Conservation (phyloP, 805 yeast species). For the Komagataella phaffii region DNA sequence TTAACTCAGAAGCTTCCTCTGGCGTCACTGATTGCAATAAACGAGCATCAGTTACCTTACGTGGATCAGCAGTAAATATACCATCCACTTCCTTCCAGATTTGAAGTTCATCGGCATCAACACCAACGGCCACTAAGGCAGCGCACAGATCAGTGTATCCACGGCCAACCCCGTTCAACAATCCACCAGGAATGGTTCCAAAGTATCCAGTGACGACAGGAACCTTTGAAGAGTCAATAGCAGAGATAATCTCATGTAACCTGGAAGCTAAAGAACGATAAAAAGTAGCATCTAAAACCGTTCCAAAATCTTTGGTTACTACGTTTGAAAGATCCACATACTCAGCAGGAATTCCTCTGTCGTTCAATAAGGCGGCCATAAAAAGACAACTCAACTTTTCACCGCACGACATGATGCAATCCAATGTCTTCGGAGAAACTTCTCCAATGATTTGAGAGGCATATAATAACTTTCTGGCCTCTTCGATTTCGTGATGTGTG, state of each 20-base stretch:
- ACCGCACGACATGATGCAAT: slow-evolving; percentile 84
- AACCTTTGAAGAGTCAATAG: slow-evolving; percentile 25
- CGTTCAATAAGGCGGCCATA: slow-evolving; percentile 77
- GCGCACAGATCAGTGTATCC: slow-evolving; percentile 98
- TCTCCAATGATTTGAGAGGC: slow-evolving; percentile 92
- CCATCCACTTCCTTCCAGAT: slow-evolving; percentile 99
- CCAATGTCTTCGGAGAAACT: slow-evolving; percentile 77
- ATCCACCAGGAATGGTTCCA: slow-evolving; percentile 92
- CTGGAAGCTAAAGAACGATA: slow-evolving; percentile 40
- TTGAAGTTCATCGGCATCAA: slow-evolving; percentile 86
- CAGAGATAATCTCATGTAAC: slow-evolving; percentile 31
- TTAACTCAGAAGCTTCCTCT: slow-evolving; percentile 96
- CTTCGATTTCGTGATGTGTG: slow-evolving; percentile 51
- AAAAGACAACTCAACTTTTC: slow-evolving; percentile 86
- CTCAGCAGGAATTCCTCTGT: slow-evolving; percentile 63
- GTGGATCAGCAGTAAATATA: slow-evolving; percentile 95
- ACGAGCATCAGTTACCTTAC: slow-evolving; percentile 86
- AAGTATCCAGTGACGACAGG: slow-evolving; percentile 96
- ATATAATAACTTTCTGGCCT: slow-evolving; percentile 55
- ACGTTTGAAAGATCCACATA: slow-evolving; percentile 71
- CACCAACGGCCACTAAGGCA: slow-evolving; percentile 88
- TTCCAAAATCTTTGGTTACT: slow-evolving; percentile 45
- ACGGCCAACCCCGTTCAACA: slow-evolving; percentile 86
- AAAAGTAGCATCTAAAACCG: slow-evolving; percentile 55
- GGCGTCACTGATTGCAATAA: slow-evolving; percentile 84